phyloP scores from a whole-genome alignment of 345 rosid species.

The Populus euphratica region DNA sequence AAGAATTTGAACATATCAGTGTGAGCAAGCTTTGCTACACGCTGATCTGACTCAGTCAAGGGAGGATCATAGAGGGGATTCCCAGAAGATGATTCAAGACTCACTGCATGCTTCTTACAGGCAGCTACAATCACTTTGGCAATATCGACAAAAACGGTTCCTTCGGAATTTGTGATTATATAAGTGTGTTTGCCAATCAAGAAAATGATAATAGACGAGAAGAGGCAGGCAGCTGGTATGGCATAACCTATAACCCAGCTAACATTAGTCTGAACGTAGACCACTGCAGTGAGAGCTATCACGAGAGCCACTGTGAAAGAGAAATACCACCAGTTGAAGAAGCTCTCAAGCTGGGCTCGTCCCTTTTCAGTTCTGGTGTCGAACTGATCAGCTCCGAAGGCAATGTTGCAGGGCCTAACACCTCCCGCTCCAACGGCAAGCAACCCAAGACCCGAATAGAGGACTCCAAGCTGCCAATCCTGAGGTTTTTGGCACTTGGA shows the following conservation, averaged over 20 bases:
- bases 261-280: conserved; percentile 58
- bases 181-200: conserved; percentile 51
- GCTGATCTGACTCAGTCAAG: conserved; percentile 2
- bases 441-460: conserved; percentile 42
- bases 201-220: conserved; percentile 45
- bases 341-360: conserved; percentile 48
- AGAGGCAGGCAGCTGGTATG: conserved; percentile 60
- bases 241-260: conserved; percentile 64
- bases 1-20: conserved; percentile 43
- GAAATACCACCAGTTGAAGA: conserved; percentile 88
- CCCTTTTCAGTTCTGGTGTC: conserved; percentile 50
- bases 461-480: conserved; percentile 48
- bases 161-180: conserved; percentile 44
- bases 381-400: conserved; percentile 80
- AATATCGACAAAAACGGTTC: conserved; percentile 51
- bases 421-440: conserved; percentile 68
- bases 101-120: conserved; percentile 31
- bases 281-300: conserved; percentile 56
- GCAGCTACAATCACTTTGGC: conserved; percentile 51
- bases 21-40: conserved; percentile 23
- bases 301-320: conserved; percentile 56
- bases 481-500: conserved; percentile 33
- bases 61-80: conserved; percentile 41
- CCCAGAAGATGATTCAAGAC: neutral
- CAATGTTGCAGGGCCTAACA: conserved; percentile 71